Conservation (phyloP, 495 filamentous ascomycete genomes). For the Halenospora varia region DNA sequence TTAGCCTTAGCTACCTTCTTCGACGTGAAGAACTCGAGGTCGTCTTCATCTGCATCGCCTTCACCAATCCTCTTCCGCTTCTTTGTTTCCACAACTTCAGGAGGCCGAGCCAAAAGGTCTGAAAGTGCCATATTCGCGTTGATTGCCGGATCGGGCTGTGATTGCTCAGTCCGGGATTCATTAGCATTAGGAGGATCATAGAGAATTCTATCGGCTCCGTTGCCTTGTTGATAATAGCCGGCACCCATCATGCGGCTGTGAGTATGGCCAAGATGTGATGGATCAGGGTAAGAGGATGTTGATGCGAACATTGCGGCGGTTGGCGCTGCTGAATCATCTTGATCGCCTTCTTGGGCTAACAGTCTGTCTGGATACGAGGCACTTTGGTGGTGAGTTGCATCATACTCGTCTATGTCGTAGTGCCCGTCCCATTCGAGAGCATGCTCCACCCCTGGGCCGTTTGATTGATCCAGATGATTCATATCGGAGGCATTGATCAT, state of each 20-base stretch:
- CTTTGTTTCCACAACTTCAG: conserved; percentile 6
- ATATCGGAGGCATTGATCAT: background rate
- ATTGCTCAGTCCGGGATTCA: background rate
- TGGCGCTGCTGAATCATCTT: background rate
- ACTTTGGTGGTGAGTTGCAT: conserved; percentile 6
- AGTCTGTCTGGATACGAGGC: conserved; percentile 12
- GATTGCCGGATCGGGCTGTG: background rate
- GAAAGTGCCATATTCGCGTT: conserved; percentile 20
- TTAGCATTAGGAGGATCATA: conserved; percentile 16
- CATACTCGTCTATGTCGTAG: conserved; percentile 16
- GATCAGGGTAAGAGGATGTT: conserved; percentile 37
- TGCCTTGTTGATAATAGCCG: conserved; percentile 52
- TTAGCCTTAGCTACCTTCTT: conserved; percentile 20
- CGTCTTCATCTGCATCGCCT: conserved; percentile 11
- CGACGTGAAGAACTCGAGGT: conserved; percentile 21
- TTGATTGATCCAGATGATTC: conserved; percentile 2
- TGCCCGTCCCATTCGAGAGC: conserved; percentile 8
- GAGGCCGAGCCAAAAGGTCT: conserved; percentile 14
- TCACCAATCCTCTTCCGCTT: conserved; percentile 9
- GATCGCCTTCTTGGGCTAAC: background rate
- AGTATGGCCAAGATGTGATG: conserved; percentile 34
- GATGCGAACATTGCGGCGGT: background rate
- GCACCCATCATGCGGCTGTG: conserved; percentile 47
- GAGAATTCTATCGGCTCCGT: conserved; percentile 25
- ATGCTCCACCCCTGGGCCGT: background rate